Evolutionary conservation across 768 basidiomycete genomes (phyloP).

Genomic region (Galerina sulciceps): DNA sequence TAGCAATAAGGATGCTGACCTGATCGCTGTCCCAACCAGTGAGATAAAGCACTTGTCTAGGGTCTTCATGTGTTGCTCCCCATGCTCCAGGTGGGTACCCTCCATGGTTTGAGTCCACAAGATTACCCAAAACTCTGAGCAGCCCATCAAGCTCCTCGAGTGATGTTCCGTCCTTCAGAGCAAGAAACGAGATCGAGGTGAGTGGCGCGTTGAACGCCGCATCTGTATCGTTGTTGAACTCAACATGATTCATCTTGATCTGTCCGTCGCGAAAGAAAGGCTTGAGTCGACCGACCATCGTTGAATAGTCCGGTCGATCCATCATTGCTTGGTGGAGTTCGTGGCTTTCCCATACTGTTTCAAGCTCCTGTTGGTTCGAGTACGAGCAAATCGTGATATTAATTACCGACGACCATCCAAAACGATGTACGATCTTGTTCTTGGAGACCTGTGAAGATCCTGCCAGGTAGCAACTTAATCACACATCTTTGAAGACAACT

Average conservation of each 20-base stretch:
- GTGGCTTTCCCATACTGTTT: constrained; percentile 20
- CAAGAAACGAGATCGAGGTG: constrained; percentile 14
- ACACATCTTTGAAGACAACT: not conserved
- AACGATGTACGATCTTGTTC: constrained; percentile 14
- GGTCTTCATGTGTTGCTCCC: not conserved
- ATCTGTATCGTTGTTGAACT: constrained; percentile 17
- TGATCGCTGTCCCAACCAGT: too few species aligned
- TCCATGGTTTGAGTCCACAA: not conserved
- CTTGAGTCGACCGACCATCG: constrained; percentile 12
- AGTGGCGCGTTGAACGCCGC: constrained; percentile 14
- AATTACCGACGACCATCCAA: constrained; percentile 18
- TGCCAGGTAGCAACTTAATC: not conserved
- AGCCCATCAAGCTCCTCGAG: not conserved
- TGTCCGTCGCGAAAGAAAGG: constrained; percentile 12
- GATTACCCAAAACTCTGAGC: not conserved
- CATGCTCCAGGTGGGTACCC: not conserved
- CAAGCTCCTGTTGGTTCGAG: not conserved
- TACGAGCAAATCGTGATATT: too few species aligned
- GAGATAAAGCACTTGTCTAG: not conserved
- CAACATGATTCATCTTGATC: constrained; percentile 18
- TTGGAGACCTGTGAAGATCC: constrained; percentile 16
- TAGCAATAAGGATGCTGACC: too few species aligned
- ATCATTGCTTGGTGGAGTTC: constrained; percentile 17
- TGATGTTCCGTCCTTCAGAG: constrained; percentile 3
- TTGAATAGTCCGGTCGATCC: constrained; percentile 14